Evolutionary conservation across 164 flowering plant genomes (phyloP).

Genomic region (Dillenia turbinata): DNA sequence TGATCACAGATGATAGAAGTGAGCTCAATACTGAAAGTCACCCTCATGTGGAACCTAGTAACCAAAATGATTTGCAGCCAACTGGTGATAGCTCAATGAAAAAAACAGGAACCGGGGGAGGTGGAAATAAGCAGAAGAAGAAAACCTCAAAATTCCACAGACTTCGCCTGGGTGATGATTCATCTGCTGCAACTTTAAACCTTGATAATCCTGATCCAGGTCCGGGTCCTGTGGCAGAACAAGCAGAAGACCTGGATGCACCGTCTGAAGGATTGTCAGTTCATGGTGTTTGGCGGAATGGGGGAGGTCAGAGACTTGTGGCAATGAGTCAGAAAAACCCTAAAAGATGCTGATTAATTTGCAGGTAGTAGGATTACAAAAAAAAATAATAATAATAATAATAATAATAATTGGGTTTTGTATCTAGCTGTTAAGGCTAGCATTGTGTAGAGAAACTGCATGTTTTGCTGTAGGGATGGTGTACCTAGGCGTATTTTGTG

Average conservation of each 20-base stretch:
- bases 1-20: conserved; percentile 19
- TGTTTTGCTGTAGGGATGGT: no score
- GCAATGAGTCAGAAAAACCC: conserved; percentile 15
- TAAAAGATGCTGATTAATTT: not conserved
- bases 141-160: conserved; percentile 77
- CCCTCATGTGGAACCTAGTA: not conserved
- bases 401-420: no score
- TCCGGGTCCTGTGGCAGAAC: conserved; percentile 27
- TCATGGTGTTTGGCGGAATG: conserved; percentile 36
- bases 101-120: conserved; percentile 26
- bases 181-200: conserved; percentile 39
- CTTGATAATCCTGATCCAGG: conserved; percentile 21
- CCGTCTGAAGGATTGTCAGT: conserved; percentile 29
- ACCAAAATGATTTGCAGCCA: conserved; percentile 12
- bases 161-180: conserved; percentile 68
- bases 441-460: no score
- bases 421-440: no score
- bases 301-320: conserved; percentile 36
- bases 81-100: conserved; percentile 26
- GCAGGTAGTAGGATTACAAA: no score
- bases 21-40: conserved; percentile 15
- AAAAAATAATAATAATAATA: no score
- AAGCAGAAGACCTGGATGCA: conserved; percentile 12
- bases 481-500: no score
- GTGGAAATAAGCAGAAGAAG: conserved; percentile 46